Percentiles rank a stretch among this genome's conserved stretches.
Conservation (phyloP, 306 rosid species). For the Elaeagnus macrophylla region DNA sequence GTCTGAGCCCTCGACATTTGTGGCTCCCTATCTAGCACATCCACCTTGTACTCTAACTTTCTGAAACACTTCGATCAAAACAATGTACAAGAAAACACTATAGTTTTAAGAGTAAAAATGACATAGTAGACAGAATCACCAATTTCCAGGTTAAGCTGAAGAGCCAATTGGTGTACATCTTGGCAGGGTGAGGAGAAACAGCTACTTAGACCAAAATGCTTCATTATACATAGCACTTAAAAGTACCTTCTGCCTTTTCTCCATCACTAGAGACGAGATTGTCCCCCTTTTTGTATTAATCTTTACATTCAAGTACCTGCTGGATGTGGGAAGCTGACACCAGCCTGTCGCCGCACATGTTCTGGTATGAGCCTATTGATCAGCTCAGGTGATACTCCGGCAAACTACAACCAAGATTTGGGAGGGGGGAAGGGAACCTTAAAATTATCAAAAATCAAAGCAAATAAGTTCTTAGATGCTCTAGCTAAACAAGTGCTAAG, state of each 20-base stretch:
- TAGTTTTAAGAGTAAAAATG: conserved; percentile 30
- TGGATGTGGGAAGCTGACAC: conserved; percentile 42
- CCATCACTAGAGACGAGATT: conserved; percentile 23
- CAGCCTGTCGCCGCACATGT: conserved; percentile 59
- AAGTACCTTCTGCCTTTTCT: conserved; percentile 30
- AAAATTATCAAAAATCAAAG: neutral
- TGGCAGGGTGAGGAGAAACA: conserved; percentile 34
- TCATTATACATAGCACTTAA: conserved; percentile 31
- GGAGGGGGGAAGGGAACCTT: neutral
- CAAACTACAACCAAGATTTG: conserved; percentile 38
- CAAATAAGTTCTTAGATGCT: neutral
- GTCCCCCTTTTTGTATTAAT: conserved; percentile 29
- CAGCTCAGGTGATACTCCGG: conserved; percentile 68
- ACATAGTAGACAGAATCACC: conserved; percentile 28
- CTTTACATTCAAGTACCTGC: conserved; percentile 45
- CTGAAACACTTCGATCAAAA: conserved; percentile 28
- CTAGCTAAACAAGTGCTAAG: too few species aligned
- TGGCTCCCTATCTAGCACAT: conserved; percentile 17
- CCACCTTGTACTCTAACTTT: conserved; percentile 19
- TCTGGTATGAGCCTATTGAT: conserved; percentile 78
- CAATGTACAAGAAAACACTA: conserved; percentile 25
- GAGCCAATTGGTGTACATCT: conserved; percentile 52
- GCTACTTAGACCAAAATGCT: conserved; percentile 41
- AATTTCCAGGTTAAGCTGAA: conserved; percentile 40
- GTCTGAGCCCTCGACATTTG: conserved; percentile 16